Evolutionary conservation across 768 basidiomycete genomes (phyloP).

Genomic region (Cystofilobasidium bisporidii): DNA sequence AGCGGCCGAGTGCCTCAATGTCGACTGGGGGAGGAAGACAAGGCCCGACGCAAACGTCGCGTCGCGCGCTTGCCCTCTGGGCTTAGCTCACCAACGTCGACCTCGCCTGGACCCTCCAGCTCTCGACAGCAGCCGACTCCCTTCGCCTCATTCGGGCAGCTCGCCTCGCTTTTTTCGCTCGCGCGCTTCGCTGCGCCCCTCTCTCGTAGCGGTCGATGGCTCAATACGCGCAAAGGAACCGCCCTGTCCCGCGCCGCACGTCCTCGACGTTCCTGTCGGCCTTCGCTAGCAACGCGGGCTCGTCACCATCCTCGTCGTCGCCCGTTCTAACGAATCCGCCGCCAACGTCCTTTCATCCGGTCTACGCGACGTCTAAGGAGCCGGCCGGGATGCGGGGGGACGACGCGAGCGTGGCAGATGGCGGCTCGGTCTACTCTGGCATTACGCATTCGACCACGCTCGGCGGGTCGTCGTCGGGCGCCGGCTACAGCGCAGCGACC

Average conservation of each 20-base stretch:
- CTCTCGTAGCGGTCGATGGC: too few relatives aligned
- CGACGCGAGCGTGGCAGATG: background rate
- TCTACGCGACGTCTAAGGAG: background rate
- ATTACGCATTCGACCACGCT: background rate
- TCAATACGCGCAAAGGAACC: background rate
- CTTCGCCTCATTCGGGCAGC: too few relatives aligned
- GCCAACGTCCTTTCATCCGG: background rate
- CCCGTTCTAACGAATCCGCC: background rate
- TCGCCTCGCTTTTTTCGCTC: too few relatives aligned
- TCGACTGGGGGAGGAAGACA: too few relatives aligned
- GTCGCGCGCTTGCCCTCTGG: too few relatives aligned
- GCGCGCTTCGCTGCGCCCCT: too few relatives aligned
- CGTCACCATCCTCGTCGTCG: background rate
- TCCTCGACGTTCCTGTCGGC: background rate
- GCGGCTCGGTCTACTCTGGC: background rate
- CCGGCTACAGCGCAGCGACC: background rate
- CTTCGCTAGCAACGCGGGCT: background rate
- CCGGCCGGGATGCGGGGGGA: background rate
- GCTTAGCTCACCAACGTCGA: too few relatives aligned
- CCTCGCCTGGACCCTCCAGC: too few relatives aligned
- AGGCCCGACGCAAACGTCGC: too few relatives aligned
- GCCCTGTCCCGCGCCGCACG: background rate
- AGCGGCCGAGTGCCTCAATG: too few relatives aligned
- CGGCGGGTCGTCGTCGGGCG: background rate
- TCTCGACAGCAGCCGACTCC: too few relatives aligned